Conservation (phyloP, 139 green algal species). For the Coccomyxa sp. region DNA sequence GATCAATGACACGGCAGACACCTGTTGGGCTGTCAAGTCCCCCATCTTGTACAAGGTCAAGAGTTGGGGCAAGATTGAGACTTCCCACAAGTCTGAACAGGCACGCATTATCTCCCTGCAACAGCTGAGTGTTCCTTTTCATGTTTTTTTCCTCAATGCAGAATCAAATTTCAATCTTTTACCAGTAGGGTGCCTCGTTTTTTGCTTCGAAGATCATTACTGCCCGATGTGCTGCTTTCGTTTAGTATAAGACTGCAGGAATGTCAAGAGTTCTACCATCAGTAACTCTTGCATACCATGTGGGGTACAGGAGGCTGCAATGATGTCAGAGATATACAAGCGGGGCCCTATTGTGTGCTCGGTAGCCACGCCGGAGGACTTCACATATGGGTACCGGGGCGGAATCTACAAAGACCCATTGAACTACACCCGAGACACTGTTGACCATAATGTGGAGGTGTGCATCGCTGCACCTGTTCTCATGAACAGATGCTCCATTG, state of each 20-base stretch:
- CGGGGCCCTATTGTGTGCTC: slow-evolving; percentile 43
- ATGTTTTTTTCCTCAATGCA: too few species aligned
- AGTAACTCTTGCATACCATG: too few species aligned
- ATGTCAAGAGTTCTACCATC: too few species aligned
- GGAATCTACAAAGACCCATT: slow-evolving; percentile 24
- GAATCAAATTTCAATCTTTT: too few species aligned
- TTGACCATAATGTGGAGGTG: slow-evolving; percentile 50
- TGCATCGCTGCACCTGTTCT: background rate
- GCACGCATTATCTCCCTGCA: too few species aligned
- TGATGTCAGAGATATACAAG: slow-evolving; percentile 43
- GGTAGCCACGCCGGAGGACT: slow-evolving; percentile 45
- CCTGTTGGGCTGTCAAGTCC: slow-evolving; percentile 48
- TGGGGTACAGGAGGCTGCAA: slow-evolving; percentile 12
- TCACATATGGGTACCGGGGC: slow-evolving; percentile 40
- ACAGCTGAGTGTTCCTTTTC: too few species aligned
- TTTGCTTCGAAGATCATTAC: too few species aligned
- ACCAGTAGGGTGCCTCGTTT: too few species aligned
- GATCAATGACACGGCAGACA: slow-evolving; percentile 30
- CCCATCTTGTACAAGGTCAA: slow-evolving; percentile 47
- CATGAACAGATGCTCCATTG: background rate
- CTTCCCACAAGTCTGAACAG: background rate
- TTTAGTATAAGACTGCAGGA: too few species aligned
- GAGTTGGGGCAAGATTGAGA: slow-evolving; percentile 25
- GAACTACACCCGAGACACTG: slow-evolving; percentile 24
- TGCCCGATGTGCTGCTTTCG: too few species aligned